These are phyloP conservation scores for Gossypium ekmanianum DNA, from an alignment of 345 rosid genomes.

Conservation along the genomic window DNA sequence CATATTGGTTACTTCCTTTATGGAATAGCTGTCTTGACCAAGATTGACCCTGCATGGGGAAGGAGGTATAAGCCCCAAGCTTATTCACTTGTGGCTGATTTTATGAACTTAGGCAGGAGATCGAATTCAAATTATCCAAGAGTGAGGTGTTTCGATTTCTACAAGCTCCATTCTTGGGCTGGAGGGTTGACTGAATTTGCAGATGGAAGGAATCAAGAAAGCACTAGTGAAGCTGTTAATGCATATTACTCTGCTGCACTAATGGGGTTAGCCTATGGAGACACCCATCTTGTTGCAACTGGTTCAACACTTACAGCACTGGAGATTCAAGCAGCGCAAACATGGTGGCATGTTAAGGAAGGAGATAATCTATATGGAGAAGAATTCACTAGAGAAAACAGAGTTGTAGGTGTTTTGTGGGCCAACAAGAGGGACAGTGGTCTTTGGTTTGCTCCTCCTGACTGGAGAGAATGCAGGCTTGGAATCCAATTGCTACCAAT, in stretches of 20 bases:
- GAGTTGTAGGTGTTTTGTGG: conserved; percentile 83
- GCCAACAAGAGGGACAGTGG: conserved; percentile 85
- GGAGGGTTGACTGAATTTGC: conserved; percentile 87
- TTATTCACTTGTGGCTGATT: conserved; percentile 77
- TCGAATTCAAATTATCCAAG: conserved; percentile 59
- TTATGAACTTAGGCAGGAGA: conserved; percentile 58
- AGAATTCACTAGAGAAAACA: conserved; percentile 71
- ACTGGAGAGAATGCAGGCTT: conserved; percentile 73
- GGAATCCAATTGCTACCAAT: conserved; percentile 85
- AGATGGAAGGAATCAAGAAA: conserved; percentile 86
- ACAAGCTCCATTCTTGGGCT: conserved; percentile 95
- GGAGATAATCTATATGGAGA: conserved; percentile 45
- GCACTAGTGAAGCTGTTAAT: conserved; percentile 89
- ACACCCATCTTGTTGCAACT: conserved; percentile 54
- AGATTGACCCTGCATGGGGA: conserved; percentile 85
- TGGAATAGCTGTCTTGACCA: conserved; percentile 78
- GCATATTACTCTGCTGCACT: conserved; percentile 90
- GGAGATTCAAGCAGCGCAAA: conserved; percentile 86
- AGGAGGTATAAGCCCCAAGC: conserved; percentile 75
- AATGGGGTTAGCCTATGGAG: conserved; percentile 92
- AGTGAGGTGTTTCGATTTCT: conserved; percentile 82
- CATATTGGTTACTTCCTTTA: conserved; percentile 90
- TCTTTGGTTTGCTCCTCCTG: conserved; percentile 87
- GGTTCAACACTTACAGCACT: conserved; percentile 68
- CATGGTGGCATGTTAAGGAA: conserved; percentile 91